Base-by-base conservation (phyloP, 495 filamentous ascomycete species). In the Hypoxylon lienhwacheense region DNA sequence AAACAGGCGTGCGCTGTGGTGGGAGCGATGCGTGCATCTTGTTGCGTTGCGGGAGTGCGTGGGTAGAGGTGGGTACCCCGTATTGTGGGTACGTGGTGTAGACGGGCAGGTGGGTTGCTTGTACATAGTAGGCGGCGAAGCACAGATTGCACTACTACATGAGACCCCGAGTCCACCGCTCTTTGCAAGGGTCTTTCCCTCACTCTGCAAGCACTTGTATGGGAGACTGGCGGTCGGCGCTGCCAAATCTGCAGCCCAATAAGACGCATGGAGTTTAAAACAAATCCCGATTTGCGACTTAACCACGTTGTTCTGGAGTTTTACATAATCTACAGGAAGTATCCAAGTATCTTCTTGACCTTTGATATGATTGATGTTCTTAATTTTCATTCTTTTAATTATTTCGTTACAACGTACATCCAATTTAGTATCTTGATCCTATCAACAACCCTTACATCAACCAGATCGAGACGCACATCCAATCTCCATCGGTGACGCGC, bases 91-190 rank as follows among this genome's bases (percentile, higher is more conserved):
- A 28, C 33, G 24, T 51, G 33, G 21, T 16, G 37, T 57, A 28
- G 47, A 24, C 39, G 36, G 28, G 35, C 25, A 8, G 15, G 37
- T 29, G 36, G 54, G 28, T 49, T 54, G 39, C 32, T 59, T 11
- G 34, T 55, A 47, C 54, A 62, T 59, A 15, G 34, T 55, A 47
- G 57, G 65, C 65, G 65, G 65, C 65, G 65, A 65, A 56, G 62
- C 55, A 63, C 54, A 59, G 45, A 50, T 53, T 59, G 47, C 54
- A 61, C 42, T 47, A 47, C 58, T 47, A 47, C 58, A 61, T 61
- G 59, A 61, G 62, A 65, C 62, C 62, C 65, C 65, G 59, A 67
- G 65, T 17, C 65, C 65, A 67, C 65, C 65, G 65, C 65, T 65
- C 58, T 65, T 67, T 67, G 32, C 65, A 65, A 17, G 65, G 65